phyloP scores from a whole-genome alignment of 495 filamentous ascomycete genomes.

The Neurospora pannonica region DNA sequence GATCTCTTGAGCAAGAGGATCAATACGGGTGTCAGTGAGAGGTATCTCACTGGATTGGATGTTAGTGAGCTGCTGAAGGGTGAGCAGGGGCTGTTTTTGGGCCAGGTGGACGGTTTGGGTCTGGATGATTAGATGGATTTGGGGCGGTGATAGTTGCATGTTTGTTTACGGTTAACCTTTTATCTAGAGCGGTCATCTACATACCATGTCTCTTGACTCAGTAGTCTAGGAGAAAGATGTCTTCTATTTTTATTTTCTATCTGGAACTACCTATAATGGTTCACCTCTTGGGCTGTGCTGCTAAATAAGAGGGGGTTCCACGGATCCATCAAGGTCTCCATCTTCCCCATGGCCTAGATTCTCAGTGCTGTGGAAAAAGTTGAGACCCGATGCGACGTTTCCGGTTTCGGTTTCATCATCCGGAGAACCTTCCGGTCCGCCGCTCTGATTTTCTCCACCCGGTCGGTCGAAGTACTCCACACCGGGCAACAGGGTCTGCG shows the following conservation, averaged over 20 bases:
- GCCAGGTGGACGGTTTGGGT: constrained; percentile 31
- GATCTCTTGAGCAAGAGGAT: constrained; percentile 62
- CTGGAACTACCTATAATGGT: not conserved
- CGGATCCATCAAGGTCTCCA: not conserved
- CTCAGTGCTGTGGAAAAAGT: not conserved
- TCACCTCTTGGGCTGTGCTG: not conserved
- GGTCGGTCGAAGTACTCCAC: not conserved
- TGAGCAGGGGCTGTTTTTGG: constrained; percentile 39
- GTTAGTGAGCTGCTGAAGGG: constrained; percentile 65
- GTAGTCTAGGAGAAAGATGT: not conserved
- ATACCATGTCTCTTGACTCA: not conserved
- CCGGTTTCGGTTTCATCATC: not conserved
- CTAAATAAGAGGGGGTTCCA: not conserved
- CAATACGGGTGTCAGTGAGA: constrained; percentile 86
- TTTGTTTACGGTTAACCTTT: not conserved
- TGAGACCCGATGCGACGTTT: not conserved
- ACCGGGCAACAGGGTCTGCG: not conserved
- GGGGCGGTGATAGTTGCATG: not conserved
- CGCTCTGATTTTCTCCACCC: not conserved
- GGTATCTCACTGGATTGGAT: constrained; percentile 78
- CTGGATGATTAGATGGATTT: constrained; percentile 18
- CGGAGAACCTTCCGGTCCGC: not conserved
- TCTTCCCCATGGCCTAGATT: not conserved
- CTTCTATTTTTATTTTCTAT: not conserved
- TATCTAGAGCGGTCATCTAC: not conserved